phyloP scores from a whole-genome alignment of 2,329 filamentous ascomycete species.

The Penicillium sp. region DNA sequence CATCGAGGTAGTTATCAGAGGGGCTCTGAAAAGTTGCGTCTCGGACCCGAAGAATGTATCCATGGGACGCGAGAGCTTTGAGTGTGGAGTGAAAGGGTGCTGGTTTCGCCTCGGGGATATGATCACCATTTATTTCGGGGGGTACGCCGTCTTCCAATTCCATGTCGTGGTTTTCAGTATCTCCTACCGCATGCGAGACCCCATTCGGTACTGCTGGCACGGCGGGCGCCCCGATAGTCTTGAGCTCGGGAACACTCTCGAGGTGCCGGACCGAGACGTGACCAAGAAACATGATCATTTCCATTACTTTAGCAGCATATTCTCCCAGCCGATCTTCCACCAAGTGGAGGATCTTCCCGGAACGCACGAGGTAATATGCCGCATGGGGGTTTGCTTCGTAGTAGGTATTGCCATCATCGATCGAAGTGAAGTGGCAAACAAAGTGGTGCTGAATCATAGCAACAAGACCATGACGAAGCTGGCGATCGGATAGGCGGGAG shows the following conservation, averaged over 20 bases:
- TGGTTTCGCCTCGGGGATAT: conserved; percentile 23
- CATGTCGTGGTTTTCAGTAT: conserved; percentile 19
- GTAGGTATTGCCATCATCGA: conserved; percentile 66
- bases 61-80: conserved; percentile 45
- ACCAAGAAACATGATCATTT: conserved; percentile 75
- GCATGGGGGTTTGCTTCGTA: conserved; percentile 84
- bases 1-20: conserved; percentile 45
- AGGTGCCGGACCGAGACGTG: conserved; percentile 65
- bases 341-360: conserved; percentile 78
- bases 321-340: conserved; percentile 74
- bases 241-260: conserved; percentile 43
- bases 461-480: conserved; percentile 79
- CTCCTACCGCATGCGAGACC: conserved; percentile 26
- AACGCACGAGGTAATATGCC: conserved; percentile 80
- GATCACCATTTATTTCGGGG: conserved; percentile 30
- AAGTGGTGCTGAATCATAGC: conserved; percentile 89
- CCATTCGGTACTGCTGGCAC: conserved; percentile 29
- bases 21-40: conserved; percentile 48
- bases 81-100: conserved; percentile 42
- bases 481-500: conserved; percentile 72
- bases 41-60: conserved; percentile 44
- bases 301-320: conserved; percentile 74
- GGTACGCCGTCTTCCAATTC: conserved; percentile 39
- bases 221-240: conserved; percentile 14
- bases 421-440: conserved; percentile 71